phyloP scores from a whole-genome alignment of 345 rosid genomes.

The Bretschneidera sinensis region DNA sequence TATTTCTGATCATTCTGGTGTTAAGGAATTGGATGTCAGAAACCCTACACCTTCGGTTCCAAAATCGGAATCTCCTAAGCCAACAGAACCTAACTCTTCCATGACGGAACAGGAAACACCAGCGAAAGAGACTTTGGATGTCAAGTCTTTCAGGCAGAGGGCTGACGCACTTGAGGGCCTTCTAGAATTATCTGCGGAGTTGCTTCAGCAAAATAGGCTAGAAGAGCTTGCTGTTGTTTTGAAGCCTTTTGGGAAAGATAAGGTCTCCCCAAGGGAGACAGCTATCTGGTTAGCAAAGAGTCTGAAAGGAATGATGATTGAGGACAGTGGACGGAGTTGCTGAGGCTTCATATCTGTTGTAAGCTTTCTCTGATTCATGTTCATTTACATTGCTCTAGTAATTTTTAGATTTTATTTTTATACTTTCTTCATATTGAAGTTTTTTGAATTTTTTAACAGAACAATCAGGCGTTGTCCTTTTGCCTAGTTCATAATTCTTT shows the following conservation, averaged over 20 bases:
- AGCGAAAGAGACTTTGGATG: slow-evolving; percentile 64
- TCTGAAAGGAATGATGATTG: slow-evolving; percentile 92
- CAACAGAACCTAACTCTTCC: slow-evolving; percentile 31
- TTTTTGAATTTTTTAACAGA: slow-evolving; percentile 14
- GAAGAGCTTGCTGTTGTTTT: slow-evolving; percentile 93
- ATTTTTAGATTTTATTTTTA: slow-evolving; percentile 8
- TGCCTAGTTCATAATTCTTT: slow-evolving; percentile 25
- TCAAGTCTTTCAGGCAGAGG: slow-evolving; percentile 88
- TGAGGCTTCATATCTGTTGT: slow-evolving; percentile 30
- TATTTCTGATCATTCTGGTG: slow-evolving; percentile 34
- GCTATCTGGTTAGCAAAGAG: slow-evolving; percentile 98
- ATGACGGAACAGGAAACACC: slow-evolving; percentile 51
- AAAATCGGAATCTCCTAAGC: slow-evolving; percentile 40
- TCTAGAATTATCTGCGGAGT: slow-evolving; percentile 83
- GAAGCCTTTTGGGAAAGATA: slow-evolving; percentile 93
- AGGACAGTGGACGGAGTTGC: slow-evolving; percentile 54
- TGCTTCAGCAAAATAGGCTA: slow-evolving; percentile 75
- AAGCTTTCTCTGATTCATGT: slow-evolving; percentile 16
- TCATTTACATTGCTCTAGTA: slow-evolving; percentile 8
- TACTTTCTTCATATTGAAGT: slow-evolving; percentile 17
- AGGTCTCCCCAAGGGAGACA: slow-evolving; percentile 96
- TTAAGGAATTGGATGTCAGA: slow-evolving; percentile 43
- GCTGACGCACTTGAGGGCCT: slow-evolving; percentile 99
- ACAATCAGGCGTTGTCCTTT: slow-evolving; percentile 1
- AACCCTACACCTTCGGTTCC: slow-evolving; percentile 19